phyloP scores from a whole-genome alignment of 2,329 filamentous ascomycete genomes.

The Emericellopsis atlantica region DNA sequence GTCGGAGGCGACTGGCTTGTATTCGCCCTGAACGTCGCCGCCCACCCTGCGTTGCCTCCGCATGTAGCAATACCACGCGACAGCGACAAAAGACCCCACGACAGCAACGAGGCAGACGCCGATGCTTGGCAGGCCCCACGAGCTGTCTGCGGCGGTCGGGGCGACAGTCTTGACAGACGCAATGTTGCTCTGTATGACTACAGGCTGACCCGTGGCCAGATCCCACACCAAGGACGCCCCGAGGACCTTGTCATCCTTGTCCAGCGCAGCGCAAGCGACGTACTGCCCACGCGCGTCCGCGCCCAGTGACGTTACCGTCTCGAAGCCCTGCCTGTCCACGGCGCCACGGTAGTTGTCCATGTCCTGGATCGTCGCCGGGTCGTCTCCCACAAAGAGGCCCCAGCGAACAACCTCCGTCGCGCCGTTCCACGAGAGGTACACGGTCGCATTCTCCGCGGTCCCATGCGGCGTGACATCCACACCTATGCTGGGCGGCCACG shows the following conservation, averaged over 20 bases:
- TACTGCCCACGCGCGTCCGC: conserved; percentile 7
- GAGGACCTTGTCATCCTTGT: conserved; percentile 9
- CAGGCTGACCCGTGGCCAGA: conserved; percentile 11
- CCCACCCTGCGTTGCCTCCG: too few species aligned
- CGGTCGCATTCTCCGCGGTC: conserved; percentile 10
- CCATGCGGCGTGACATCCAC: conserved; percentile 9
- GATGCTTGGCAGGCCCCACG: too few species aligned
- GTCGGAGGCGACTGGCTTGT: too few species aligned
- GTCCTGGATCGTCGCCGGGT: conserved; percentile 8
- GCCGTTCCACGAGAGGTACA: conserved; percentile 17
- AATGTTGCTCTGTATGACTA: conserved; percentile 9
- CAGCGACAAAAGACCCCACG: too few species aligned
- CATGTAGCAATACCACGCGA: too few species aligned
- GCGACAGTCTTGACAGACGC: conserved; percentile 4
- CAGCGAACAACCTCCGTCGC: conserved; percentile 14
- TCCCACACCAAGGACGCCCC: conserved; percentile 13
- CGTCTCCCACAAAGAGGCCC: conserved; percentile 12
- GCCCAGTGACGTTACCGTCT: conserved; percentile 10
- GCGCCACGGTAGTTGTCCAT: conserved; percentile 10
- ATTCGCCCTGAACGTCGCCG: too few species aligned
- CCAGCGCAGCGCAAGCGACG: conserved; percentile 11
- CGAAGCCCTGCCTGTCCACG: conserved; percentile 13
- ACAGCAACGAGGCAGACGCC: too few species aligned
- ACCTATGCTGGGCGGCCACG: conserved; percentile 14
- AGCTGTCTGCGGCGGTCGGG: too few species aligned